Base-by-base conservation (phyloP, 2,329 filamentous ascomycete genomes). In the Aspergillus phoenicis region DNA sequence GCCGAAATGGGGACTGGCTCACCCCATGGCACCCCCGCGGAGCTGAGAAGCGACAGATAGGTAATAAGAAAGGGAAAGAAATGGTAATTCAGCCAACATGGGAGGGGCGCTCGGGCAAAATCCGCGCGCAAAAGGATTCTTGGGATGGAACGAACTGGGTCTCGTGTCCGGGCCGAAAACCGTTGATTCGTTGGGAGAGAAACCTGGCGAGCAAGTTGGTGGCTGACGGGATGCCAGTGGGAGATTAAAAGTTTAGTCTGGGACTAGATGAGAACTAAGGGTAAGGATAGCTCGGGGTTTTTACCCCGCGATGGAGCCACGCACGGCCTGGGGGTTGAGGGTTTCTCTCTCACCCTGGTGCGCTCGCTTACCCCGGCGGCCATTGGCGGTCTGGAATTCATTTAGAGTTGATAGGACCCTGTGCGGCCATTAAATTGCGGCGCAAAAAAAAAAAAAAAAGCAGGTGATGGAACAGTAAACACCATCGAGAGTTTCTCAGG, bases 161-260 rank as follows among this genome's bases (percentile, higher is more conserved):
- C 47, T 51, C 47, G 47, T 51, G 47, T 51, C 26, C 47, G 47
- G 47, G 47, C 47, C 47, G 47, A 28, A 26, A 51, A 28, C 47
- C 47, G n/a, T 51, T 51, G 24, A 51, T 51, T 51, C 47, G 47
- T 28, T 30, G 47, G 47, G 47, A 28, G 8, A 10, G 2, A 15
- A 5, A 33, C 33, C 33, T 28, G 47, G 26, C 17, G 47, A 51
- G 26, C n/a, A 28, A 17, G 47, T 51, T n/a, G 24, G 47, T 51
- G 47, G 47, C 47, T 51, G 47, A 51, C 47, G 15, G 47, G 47
- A 8, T 30, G n/a, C 47, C 26, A 51, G 24, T 30, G 24, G 24
- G 10, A 28, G 24, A 33, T 17, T 0, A 36, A 36, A 36, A 36
- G 11, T 13, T 36, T 36, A 36, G 33, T 36, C 33, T 36, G 33